Evolutionary conservation across 2,329 filamentous ascomycete genomes (phyloP), one percentile per base, ranked within the genome.

Genomic region (Fusarium sp.): DNA sequence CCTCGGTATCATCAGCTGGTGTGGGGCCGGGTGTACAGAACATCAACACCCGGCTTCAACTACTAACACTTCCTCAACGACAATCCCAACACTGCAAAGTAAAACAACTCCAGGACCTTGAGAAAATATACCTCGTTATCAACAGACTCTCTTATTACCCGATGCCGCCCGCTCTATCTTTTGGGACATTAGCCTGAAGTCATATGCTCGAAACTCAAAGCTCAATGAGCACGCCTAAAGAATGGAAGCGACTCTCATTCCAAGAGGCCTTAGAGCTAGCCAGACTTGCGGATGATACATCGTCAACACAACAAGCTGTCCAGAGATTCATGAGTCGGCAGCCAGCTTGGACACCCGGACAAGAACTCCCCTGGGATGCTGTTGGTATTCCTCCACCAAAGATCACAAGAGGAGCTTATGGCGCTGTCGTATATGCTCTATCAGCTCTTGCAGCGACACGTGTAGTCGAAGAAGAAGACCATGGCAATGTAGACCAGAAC

Each of bases 361-460:
- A 63, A 12, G 78, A 81, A 23, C 70, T 82, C 16, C 79, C 79
- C 9, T 79, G 79, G 78, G 72, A 73, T 9, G 35, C 66, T 5
- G 9, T 76, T 5, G 76, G 75, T 15, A 52, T 72, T 11, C 41
- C 27, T 51, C 57, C 41, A 1, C 59, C 65, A 7, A 74, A 56
- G 46, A 67, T 70, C 45, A 72, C 54, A 38, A 76, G 71, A 25
- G 77, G 78, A n/a, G 79, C 79, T 1, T 84, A 79, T 49, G 82
- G 82, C 10, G 82, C 81, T 10, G 78, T 80, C 29, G 82, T 83
- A 35, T 84, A 81, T 61, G 78, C 78, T 7, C 80, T 82, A 63
- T 79, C 82, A 19, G 73, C 82, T 12, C 70, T 83, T 11, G 82
- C 81, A 14, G 82, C 82, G 4, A 71, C 82, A 2, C 76, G 79